Evolutionary conservation across 495 filamentous ascomycete genomes (phyloP), one percentile per base, ranked within the genome.

Genomic region (Penicillium samsonianum): DNA sequence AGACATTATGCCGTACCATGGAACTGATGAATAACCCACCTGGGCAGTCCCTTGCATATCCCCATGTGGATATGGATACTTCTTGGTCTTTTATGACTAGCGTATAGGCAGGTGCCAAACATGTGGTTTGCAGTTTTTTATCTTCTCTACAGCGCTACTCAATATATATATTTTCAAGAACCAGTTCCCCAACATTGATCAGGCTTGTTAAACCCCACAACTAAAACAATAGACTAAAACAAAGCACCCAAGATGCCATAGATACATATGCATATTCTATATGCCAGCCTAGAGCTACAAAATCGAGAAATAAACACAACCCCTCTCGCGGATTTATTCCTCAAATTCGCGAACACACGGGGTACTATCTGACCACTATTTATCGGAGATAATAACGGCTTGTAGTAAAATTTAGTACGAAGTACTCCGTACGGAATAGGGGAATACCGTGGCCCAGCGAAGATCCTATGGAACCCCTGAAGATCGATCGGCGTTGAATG

Each of bases 391-490:
- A 42, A 28, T 38, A 41, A 28, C 37, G 16, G 28, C 37, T 42
- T 8, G 16, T 42, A 52, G 28, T 10, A 40, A 17, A 16, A 17
- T 20, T 3, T 5, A 42, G 35, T 20, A 42, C 9, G 9, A 14
- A 12, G n/a, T 42, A 31, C n/a, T 11, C 1, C 25, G 4, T 50
- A 25, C n/a, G n/a, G n/a, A n/a, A n/a, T n/a, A 52, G 50, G 37
- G 50, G 37, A 22, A 37, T 31, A 17, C 52, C 31, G n/a, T 38
- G 35, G 37, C 28, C 30, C 30, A 33, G 20, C 16, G 31, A 19
- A 47, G 42, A 47, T 55, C 43, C 31, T 47, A 55, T 47, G 53
- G 53, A 47, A 55, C 53, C 53, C 53, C 53, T 55, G 53, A 55
- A 55, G 53, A 55, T 55, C 53, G 53, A 55, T 55, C 53, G 41